Conservation (phyloP, 225 moss, liverwort and hornwort species). For the Polytrichum formosum region DNA sequence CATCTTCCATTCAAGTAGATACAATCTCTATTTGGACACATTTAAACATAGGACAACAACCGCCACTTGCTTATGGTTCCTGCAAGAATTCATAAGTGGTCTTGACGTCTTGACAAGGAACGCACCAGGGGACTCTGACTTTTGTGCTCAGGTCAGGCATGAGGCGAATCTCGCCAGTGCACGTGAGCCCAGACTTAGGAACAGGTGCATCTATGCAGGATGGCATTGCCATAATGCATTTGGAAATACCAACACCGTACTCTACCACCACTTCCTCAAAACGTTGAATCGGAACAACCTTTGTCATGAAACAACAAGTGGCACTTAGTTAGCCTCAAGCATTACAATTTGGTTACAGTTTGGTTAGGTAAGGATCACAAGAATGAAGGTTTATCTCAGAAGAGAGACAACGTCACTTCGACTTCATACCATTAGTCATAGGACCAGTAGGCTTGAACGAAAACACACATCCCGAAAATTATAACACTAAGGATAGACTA, state of each 20-base stretch:
- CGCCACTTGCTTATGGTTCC: constrained; percentile 3
- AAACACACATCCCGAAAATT: too few relatives aligned
- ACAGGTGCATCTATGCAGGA: constrained; percentile 39
- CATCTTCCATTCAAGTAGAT: not conserved
- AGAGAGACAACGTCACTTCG: too few relatives aligned
- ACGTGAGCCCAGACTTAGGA: constrained; percentile 37
- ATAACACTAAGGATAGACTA: too few relatives aligned
- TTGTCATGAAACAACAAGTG: constrained; percentile 6
- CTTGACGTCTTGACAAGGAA: not conserved
- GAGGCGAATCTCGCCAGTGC: constrained; percentile 65
- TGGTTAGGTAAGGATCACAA: not conserved
- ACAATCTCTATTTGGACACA: too few relatives aligned
- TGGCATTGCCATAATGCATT: constrained; percentile 44
- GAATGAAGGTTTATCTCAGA: too few relatives aligned
- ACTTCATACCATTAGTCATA: too few relatives aligned
- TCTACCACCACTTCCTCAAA: constrained; percentile 52
- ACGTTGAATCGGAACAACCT: constrained; percentile 74
- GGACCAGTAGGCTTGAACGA: too few relatives aligned
- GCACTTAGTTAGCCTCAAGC: not conserved
- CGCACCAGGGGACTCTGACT: constrained; percentile 57
- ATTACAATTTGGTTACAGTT: not conserved
- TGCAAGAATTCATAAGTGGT: not conserved
- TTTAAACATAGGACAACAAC: too few relatives aligned
- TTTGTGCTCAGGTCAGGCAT: constrained; percentile 73
- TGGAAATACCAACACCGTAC: constrained; percentile 47